Evolutionary conservation across 1,139 yeast species (phyloP).

Genomic region (Kurtzmaniella quercitrusa): DNA sequence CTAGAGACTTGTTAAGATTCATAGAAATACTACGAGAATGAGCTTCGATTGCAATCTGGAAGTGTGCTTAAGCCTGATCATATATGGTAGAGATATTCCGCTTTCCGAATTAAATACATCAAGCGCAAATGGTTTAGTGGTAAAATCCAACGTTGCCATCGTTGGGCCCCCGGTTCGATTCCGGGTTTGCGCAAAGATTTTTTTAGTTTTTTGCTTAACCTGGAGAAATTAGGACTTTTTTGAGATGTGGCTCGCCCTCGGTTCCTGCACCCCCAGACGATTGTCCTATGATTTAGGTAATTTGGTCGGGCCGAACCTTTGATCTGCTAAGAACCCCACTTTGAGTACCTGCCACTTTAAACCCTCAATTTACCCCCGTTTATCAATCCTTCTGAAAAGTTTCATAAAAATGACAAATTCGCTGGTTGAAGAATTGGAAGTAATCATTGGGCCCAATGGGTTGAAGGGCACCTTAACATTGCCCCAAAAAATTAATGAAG

Average conservation of each 20-base stretch:
- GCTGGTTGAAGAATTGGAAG: slow-evolving; percentile 25
- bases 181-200: slow-evolving; percentile 8
- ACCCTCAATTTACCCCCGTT: no score
- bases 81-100: background rate
- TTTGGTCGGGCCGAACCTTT: background rate
- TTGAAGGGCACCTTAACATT: slow-evolving; percentile 36
- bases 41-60: no score
- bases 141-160: slow-evolving; percentile 9
- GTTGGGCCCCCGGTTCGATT: slow-evolving; percentile 9
- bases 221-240: background rate
- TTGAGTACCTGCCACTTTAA: no score
- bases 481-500: slow-evolving; percentile 30
- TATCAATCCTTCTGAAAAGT: no score
- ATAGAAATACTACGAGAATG: no score
- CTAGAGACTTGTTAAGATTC: no score
- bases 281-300: background rate
- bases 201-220: background rate
- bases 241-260: background rate
- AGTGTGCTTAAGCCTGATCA: background rate
- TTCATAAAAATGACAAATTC: slow-evolving; percentile 1
- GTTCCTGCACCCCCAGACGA: background rate
- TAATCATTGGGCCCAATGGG: slow-evolving; percentile 30
- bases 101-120: background rate
- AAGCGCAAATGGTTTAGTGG: slow-evolving; percentile 9
- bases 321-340: background rate